Percentiles rank a stretch among this genome's conserved stretches.
phyloP scores from a whole-genome alignment of 164 flowering plant genomes.

The Tetrastigma voinierianum region DNA sequence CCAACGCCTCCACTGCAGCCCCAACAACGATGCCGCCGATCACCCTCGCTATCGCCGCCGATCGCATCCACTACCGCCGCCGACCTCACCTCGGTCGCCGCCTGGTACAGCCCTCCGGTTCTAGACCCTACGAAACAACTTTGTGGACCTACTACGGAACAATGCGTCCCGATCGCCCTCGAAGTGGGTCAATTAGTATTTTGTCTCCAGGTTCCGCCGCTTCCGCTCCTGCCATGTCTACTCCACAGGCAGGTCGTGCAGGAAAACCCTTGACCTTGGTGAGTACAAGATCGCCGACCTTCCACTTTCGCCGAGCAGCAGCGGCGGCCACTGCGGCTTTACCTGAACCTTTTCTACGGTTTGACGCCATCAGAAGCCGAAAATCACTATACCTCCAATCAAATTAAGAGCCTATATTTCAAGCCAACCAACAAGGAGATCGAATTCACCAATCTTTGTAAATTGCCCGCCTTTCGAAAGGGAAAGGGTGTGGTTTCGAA shows the following conservation, averaged over 20 bases:
- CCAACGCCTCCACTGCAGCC: too few relatives aligned
- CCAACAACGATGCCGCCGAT: too few relatives aligned
- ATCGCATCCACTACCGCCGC: too few relatives aligned
- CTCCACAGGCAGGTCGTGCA: conserved; percentile 99
- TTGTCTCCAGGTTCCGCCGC: too few relatives aligned
- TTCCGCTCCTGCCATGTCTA: too few relatives aligned
- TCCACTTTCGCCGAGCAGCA: conserved; percentile 80
- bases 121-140: too few relatives aligned
- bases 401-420: conserved; percentile 11
- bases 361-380: conserved; percentile 69
- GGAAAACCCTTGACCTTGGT: conserved; percentile 98
- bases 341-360: conserved; percentile 67
- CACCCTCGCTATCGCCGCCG: too few relatives aligned
- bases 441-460: conserved; percentile 9
- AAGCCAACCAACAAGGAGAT: neutral
- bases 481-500: conserved; percentile 19
- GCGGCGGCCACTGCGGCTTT: conserved; percentile 69
- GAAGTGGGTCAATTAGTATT: too few relatives aligned
- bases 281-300: conserved; percentile 96
- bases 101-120: too few relatives aligned
- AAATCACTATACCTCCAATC: neutral
- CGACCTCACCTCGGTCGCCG: too few relatives aligned
- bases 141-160: too few relatives aligned
- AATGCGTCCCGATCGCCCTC: too few relatives aligned
- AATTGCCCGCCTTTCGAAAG: conserved; percentile 24